Base-by-base conservation (phyloP, 2,329 filamentous ascomycete species). In the Beauveria medogensis region DNA sequence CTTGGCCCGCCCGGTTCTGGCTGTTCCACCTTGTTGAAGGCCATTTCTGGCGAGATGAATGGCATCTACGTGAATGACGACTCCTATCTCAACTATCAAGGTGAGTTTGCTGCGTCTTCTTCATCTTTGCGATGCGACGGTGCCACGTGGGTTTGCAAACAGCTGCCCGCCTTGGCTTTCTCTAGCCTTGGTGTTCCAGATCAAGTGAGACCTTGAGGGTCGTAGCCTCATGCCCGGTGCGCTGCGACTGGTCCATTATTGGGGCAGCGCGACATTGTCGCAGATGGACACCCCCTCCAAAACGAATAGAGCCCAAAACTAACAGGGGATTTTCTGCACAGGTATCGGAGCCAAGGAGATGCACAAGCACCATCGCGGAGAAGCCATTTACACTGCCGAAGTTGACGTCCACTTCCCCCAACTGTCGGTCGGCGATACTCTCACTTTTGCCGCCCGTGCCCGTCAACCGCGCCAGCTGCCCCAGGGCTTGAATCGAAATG, bases 301-400 rank as follows among this genome's bases (percentile, higher is more conserved):
- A 24, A 24, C 24, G 14, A 12, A 18, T 3, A 40, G 47, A 26
- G 3, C 37, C n/a, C 18, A 20, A 30, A 26, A 37, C 57, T 60
- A 54, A 60, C 40, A 12, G 22, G 6, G 54, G 65, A 63, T 18
- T 14, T 5, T 26, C 12, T 14, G 8, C 43, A 61, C 60, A 77
- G 82, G 85, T 63, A 80, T 89, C 65, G 77, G 82, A 1, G 80
- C 88, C 48, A 74, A 88, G 66, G 81, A 89, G 69, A 92, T 93
- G 88, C 82, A 88, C 71, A 83, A 82, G 4, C 78, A 82, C 55
- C 91, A 91, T 74, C 84, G 88, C 22, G 90, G 90, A 60, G 90
- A 93, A 73, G 88, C 87, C 61, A 92, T 93, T 70, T 93, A 92
- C 74, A 91, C 88, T 0, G 88, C 89, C 60, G 90, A 92, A 73